phyloP scores from a whole-genome alignment of 768 basidiomycete genomes.

The Dioszegia crocea region DNA sequence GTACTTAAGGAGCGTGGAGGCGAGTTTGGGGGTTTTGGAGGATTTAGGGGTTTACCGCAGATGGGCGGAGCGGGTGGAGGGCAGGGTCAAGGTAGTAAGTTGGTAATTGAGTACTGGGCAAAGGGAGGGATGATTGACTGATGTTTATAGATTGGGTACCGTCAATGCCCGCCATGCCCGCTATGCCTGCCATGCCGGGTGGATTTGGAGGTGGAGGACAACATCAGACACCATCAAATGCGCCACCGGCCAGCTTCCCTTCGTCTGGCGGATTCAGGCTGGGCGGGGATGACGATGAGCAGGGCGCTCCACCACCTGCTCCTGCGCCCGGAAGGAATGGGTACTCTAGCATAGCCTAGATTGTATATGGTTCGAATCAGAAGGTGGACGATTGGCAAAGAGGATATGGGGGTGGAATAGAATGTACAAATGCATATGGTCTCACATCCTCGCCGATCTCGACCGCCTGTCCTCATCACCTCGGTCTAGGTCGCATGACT shows the following conservation, averaged over 20 bases:
- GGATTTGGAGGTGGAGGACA: constrained; percentile 16
- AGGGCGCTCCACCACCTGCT: constrained; percentile 23
- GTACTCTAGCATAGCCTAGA: constrained; percentile 37
- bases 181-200: constrained; percentile 28
- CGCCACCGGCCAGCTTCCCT: constrained; percentile 29
- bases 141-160: constrained; percentile 26
- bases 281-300: constrained; percentile 36
- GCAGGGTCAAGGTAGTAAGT: constrained; percentile 12
- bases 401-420: neutral
- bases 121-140: too few species aligned
- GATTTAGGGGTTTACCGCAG: constrained; percentile 13
- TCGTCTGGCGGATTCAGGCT: constrained; percentile 40
- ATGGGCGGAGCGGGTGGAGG: constrained; percentile 1
- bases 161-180: constrained; percentile 5
- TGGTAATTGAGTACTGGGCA: neutral
- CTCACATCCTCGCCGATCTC: neutral
- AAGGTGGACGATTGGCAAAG: neutral
- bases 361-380: too few species aligned
- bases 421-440: constrained; percentile 15
- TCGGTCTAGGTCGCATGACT: neutral
- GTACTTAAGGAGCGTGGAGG: constrained; percentile 9
- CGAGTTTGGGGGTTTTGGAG: constrained; percentile 10
- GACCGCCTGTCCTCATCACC: neutral
- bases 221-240: neutral
- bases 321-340: constrained; percentile 37